These are phyloP conservation scores for Coccomyxa sp. DNA, from an alignment of 139 green algal genomes.

Conservation along the genomic window DNA sequence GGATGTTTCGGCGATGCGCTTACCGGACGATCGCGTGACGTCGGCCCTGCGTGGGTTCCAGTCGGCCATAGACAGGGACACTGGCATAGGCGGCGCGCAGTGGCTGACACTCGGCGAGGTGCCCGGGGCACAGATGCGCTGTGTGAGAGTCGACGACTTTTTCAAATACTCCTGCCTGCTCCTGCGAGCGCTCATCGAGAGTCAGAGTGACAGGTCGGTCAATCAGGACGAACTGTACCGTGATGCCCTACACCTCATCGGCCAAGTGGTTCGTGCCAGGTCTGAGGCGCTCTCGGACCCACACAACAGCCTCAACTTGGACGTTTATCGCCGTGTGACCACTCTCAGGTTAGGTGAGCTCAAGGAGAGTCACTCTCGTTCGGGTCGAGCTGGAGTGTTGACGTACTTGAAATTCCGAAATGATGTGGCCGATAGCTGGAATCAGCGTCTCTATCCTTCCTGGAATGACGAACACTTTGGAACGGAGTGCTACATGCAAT, in stretches of 20 bases:
- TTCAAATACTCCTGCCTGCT: neutral
- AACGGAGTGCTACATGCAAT: neutral
- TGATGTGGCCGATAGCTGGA: neutral
- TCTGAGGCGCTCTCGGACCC: neutral
- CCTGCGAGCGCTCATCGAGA: neutral
- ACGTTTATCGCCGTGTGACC: neutral
- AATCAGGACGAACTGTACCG: neutral
- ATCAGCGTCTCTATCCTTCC: neutral
- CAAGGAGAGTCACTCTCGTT: neutral
- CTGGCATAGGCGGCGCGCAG: neutral
- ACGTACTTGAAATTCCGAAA: neutral
- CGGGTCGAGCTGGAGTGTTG: neutral
- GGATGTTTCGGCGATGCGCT: neutral
- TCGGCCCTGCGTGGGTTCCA: neutral
- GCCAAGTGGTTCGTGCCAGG: neutral
- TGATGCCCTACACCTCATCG: neutral
- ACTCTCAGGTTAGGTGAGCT: neutral
- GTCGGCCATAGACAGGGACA: neutral
- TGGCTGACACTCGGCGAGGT: neutral
- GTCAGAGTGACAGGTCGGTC: neutral
- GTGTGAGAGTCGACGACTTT: neutral
- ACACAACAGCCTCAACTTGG: neutral
- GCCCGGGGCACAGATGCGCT: neutral
- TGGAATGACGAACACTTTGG: neutral
- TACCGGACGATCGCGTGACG: neutral